Evolutionary conservation across 1,284 basidiomycete species (phyloP).

Genomic region (Cryptococcus sp.): DNA sequence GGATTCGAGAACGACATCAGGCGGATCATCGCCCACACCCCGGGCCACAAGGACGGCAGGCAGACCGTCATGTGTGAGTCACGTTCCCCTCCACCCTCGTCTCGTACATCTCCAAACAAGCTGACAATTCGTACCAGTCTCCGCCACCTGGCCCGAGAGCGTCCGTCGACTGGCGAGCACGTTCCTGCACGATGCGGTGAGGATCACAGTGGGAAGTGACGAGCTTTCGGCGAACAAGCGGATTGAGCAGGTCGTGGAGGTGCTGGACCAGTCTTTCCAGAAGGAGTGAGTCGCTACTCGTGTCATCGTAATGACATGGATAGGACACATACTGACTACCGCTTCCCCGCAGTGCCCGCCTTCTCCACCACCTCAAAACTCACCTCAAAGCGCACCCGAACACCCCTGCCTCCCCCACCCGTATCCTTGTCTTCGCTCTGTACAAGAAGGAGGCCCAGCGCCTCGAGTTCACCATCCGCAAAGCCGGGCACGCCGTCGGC

Average conservation of each 20-base stretch:
- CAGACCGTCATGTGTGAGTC: slow-evolving; percentile 90
- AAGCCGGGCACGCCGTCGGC: slow-evolving; percentile 79
- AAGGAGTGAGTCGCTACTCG: slow-evolving; percentile 66
- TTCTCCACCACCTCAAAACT: slow-evolving; percentile 62
- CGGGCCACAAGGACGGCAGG: slow-evolving; percentile 59
- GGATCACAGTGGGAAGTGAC: slow-evolving; percentile 92
- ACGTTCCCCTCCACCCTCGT: neutral
- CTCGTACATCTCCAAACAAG: neutral
- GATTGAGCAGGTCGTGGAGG: slow-evolving; percentile 74
- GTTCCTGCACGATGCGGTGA: slow-evolving; percentile 80
- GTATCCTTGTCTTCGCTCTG: slow-evolving; percentile 88
- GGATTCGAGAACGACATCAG: slow-evolving; percentile 99
- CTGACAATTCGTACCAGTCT: slow-evolving; percentile 58
- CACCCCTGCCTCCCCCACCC: slow-evolving; percentile 54
- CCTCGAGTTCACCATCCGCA: slow-evolving; percentile 74
- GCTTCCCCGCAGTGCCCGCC: slow-evolving; percentile 57
- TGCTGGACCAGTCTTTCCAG: slow-evolving; percentile 78
- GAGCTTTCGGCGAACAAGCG: slow-evolving; percentile 92
- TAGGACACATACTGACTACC: neutral
- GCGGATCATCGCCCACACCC: slow-evolving; percentile 78
- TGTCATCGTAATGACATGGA: neutral
- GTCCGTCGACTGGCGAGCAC: slow-evolving; percentile 90
- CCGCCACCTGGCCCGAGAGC: slow-evolving; percentile 95
- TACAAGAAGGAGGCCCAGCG: slow-evolving; percentile 97
- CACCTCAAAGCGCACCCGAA: slow-evolving; percentile 58